Evolutionary conservation across 352 stramenopile species (phyloP).

Genomic region (Detonula confervacea): DNA sequence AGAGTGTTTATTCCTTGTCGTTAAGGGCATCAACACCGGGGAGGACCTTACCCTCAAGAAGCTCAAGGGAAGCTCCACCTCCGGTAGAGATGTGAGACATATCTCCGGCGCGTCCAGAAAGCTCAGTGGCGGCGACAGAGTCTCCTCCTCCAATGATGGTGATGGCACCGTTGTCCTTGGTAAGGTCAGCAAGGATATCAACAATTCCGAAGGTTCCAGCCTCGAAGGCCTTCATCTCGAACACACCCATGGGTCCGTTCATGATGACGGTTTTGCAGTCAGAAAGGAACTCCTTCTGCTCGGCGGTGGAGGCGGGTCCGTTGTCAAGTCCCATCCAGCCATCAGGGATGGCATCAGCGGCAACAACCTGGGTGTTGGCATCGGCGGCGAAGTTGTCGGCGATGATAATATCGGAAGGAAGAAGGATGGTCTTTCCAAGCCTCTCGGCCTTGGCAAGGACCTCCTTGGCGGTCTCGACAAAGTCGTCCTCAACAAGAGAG

Average conservation of each 20-base stretch:
- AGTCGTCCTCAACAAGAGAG: conserved; percentile 89
- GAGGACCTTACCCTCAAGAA: conserved; percentile 98
- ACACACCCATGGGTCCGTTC: conserved; percentile 99
- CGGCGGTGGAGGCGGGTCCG: conserved; percentile 81
- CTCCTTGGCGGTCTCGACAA: conserved; percentile 89
- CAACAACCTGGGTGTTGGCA: conserved; percentile 84
- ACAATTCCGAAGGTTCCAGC: conserved; percentile 95
- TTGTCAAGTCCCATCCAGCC: conserved; percentile 96
- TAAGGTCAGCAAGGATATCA: conserved; percentile 95
- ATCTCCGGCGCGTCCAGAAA: conserved; percentile 86
- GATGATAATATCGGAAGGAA: conserved; percentile 94
- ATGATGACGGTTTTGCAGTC: conserved; percentile 97
- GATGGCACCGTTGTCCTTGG: conserved; percentile 92
- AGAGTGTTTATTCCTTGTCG: conserved; percentile 73
- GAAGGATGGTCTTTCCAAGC: conserved; percentile 93
- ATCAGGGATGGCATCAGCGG: conserved; percentile 90
- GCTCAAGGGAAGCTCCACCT: conserved; percentile 97
- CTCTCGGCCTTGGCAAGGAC: conserved; percentile 96
- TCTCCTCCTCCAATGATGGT: conserved; percentile 98
- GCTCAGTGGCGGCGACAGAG: conserved; percentile 90
- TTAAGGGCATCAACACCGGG: conserved; percentile 95
- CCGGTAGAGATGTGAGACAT: conserved; percentile 95
- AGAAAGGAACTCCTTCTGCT: conserved; percentile 88
- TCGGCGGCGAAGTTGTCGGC: conserved; percentile 88
- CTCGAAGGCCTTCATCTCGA: conserved; percentile 98